Evolutionary conservation across 2,329 filamentous ascomycete genomes (phyloP), one percentile per base, ranked within the genome.

Genomic region (Penicillium sp.): DNA sequence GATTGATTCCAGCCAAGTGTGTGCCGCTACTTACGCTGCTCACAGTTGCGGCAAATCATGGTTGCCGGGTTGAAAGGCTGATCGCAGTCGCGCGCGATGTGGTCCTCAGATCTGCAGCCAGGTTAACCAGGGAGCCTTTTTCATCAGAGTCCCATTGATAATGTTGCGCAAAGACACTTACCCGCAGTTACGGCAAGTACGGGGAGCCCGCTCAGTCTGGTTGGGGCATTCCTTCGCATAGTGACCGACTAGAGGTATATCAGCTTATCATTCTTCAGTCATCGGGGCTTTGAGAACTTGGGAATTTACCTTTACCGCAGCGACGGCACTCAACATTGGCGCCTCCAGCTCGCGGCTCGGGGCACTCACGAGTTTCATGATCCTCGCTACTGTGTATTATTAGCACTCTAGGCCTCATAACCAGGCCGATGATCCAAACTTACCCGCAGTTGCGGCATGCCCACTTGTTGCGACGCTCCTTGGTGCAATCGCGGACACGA

Each of bases 361-460:
- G 75, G 67, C 83, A 85, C 0, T 83, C 80, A 6, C 75, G 57
- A 10, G 81, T 77, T 53, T 76, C 77, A 64, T 85, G 83, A 1
- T 80, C 81, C 7, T 70, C 61, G 49, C 71, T 64, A 6, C 78
- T 79, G 52, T 31, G 43, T 34, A 17, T n/a, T 28, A 34, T 59
- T 75, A 42, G 75, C 65, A 42, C 28, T 42, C 42, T 35, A 28
- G 11, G 37, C 15, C 31, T 39, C n/a, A 8, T 7, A 15, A n/a
- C 22, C 7, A 11, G 34, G 7, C 10, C 8, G 5, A 42, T 25
- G n/a, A 42, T 4, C 22, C n/a, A 22, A 20, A 51, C 75, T 55
- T 71, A 80, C 70, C 82, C 79, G 75, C 83, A 85, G 60, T 86
- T 83, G 66, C 81, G 83, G 71, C 83, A 86, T 31, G 75, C 73